phyloP scores from a whole-genome alignment of 768 basidiomycete species.

The Sarcodon sp. region DNA sequence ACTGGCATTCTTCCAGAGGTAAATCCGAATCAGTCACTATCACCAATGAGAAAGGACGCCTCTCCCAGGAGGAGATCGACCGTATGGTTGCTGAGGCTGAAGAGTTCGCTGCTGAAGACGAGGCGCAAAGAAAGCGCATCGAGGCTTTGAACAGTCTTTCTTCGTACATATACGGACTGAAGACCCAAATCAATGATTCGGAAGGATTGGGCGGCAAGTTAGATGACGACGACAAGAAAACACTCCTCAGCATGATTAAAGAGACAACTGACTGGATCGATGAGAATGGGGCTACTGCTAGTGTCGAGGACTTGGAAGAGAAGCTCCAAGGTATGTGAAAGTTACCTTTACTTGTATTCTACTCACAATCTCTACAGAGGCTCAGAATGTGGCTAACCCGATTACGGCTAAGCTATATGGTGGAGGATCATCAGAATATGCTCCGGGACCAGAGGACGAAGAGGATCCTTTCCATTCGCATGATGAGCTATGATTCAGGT shows the following conservation, averaged over 20 bases:
- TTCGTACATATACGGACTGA: conserved; percentile 76
- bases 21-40: conserved; percentile 88
- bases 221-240: conserved; percentile 72
- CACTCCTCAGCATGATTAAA: conserved; percentile 69
- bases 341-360: neutral
- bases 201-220: conserved; percentile 89
- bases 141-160: conserved; percentile 78
- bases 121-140: conserved; percentile 65
- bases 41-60: conserved; percentile 91
- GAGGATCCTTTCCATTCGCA: too few relatives aligned
- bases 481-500: too few relatives aligned
- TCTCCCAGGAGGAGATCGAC: conserved; percentile 54
- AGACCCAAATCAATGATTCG: conserved; percentile 75
- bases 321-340: conserved; percentile 43
- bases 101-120: conserved; percentile 76
- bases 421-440: conserved; percentile 6
- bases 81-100: conserved; percentile 93
- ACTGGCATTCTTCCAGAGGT: conserved; percentile 30
- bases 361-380: conserved; percentile 25
- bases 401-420: conserved; percentile 77
- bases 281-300: conserved; percentile 61
- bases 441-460: too few relatives aligned
- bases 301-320: conserved; percentile 85
- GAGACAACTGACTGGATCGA: conserved; percentile 91
- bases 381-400: conserved; percentile 67